A percentile compares a stretch with the other conserved stretches of the same genome.
These are phyloP conservation scores for Penicillium sp. DNA, from an alignment of 2,329 filamentous ascomycete genomes.

Conservation along the genomic window DNA sequence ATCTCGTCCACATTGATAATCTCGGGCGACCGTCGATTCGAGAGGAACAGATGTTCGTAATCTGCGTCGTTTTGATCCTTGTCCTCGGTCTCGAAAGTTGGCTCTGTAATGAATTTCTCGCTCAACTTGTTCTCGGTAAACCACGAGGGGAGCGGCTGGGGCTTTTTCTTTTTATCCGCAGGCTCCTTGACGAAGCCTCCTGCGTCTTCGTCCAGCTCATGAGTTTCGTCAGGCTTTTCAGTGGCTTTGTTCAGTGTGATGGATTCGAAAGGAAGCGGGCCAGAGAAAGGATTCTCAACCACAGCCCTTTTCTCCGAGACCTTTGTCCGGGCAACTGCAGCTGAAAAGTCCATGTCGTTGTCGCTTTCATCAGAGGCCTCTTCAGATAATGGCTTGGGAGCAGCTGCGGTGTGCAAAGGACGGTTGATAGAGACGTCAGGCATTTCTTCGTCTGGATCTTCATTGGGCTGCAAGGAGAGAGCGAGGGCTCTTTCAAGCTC, in stretches of 20 bases:
- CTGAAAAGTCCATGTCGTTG: constrained; percentile 75
- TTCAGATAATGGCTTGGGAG: constrained; percentile 30
- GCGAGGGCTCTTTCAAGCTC: constrained; percentile 82
- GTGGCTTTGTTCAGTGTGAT: constrained; percentile 66
- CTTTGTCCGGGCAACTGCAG: constrained; percentile 72
- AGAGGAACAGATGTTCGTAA: constrained; percentile 31
- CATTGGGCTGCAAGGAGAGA: constrained; percentile 67
- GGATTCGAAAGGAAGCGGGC: constrained; percentile 86
- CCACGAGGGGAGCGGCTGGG: constrained; percentile 49
- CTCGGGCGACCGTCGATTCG: constrained; percentile 36
- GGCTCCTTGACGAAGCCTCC: constrained; percentile 66
- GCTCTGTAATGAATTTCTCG: constrained; percentile 36
- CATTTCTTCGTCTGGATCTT: constrained; percentile 45
- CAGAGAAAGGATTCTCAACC: constrained; percentile 63
- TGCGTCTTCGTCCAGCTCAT: constrained; percentile 56
- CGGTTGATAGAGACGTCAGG: constrained; percentile 36
- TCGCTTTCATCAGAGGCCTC: constrained; percentile 57
- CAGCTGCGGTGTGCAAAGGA: constrained; percentile 51
- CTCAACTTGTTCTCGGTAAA: constrained; percentile 43
- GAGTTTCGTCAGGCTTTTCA: constrained; percentile 44
- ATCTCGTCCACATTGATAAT: constrained; percentile 45
- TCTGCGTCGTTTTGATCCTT: constrained; percentile 22
- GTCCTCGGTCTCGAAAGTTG: constrained; percentile 6
- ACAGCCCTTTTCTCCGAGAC: constrained; percentile 53
- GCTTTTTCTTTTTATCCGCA: constrained; percentile 30